phyloP scores from a whole-genome alignment of 2,329 filamentous ascomycete genomes.

The Orbilia ellipsospora region DNA sequence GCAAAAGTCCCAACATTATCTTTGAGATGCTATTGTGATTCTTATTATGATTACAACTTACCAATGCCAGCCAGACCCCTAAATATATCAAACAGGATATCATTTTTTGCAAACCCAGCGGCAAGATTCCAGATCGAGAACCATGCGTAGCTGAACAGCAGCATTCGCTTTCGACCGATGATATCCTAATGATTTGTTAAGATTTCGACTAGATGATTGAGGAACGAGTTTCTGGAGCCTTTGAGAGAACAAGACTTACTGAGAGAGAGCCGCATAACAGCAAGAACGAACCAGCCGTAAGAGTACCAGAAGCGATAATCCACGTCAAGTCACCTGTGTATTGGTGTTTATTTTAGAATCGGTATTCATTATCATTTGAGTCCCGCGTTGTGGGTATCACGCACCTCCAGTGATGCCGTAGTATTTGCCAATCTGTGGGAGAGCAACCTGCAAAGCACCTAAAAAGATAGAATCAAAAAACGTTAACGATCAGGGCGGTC shows the following conservation, averaged over 20 bases:
- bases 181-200: conserved; percentile 29
- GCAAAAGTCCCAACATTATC: not conserved
- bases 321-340: conserved; percentile 43
- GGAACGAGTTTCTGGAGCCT: not conserved
- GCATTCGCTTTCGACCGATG: conserved; percentile 68
- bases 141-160: conserved; percentile 69
- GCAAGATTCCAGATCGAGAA: conserved; percentile 68
- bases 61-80: conserved; percentile 67
- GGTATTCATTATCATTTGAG: not conserved
- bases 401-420: conserved; percentile 46
- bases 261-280: conserved; percentile 46
- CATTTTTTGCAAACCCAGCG: conserved; percentile 65
- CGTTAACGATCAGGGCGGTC: not conserved
- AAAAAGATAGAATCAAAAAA: not conserved
- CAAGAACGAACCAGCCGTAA: conserved; percentile 48
- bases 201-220: not conserved
- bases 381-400: conserved; percentile 5
- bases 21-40: conserved; percentile 3
- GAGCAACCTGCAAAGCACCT: conserved; percentile 49
- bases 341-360: too few relatives aligned
- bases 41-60: conserved; percentile 6
- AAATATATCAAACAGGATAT: conserved; percentile 64
- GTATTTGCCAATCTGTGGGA: conserved; percentile 44
- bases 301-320: conserved; percentile 51
- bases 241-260: conserved; percentile 14